Base-by-base conservation (phyloP, 148 eudicot species). In the Camellia granthamiana region DNA sequence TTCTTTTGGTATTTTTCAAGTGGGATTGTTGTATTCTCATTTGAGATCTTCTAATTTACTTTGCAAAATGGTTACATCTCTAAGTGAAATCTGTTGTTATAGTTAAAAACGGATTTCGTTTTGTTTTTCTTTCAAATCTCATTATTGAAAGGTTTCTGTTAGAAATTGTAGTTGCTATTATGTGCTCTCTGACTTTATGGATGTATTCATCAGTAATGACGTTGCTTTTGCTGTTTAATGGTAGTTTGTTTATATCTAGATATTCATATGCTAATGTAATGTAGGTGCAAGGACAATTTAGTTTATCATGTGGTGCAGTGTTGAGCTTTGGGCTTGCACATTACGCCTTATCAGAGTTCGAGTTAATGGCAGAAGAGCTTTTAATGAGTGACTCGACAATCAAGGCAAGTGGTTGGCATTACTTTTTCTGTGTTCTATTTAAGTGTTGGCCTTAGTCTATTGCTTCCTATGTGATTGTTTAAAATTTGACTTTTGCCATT, bases 241-340 rank as follows among this genome's bases (percentile, higher is more conserved):
- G 47, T 41, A n/a, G 7, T 66, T 10, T 68, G 30, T 66, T 44
- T 67, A 78, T 54, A 12, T 68, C 42, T 5, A 43, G 74, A 54
- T 70, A 21, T 82, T 78, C 19, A 78, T 78, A 41, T 68, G 4
- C 42, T 16, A 43, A 15, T 77, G 38, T 47, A 69, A 80, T 69
- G 30, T 88, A 95, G 99, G 97, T 95, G 61, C 92, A 88, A 82
- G 99, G 99, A 75, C 93, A 92, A 84, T 90, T 95, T 79, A 95
- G 94, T 90, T 81, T 95, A 81, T 87, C 94, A 18, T 76, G 90
- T 80, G 97, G 91, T 65, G 94, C 97, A 51, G 83, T 88, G 83
- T 83, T 95, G 84, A 93, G 92, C 84, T 95, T 95, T 89, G 97
- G 99, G 80, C 88, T 93, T 73, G 88, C 93, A 71, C 94, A 89